Base-by-base conservation (phyloP, 352 stramenopile genomes). In the Blastocystis sp. region DNA sequence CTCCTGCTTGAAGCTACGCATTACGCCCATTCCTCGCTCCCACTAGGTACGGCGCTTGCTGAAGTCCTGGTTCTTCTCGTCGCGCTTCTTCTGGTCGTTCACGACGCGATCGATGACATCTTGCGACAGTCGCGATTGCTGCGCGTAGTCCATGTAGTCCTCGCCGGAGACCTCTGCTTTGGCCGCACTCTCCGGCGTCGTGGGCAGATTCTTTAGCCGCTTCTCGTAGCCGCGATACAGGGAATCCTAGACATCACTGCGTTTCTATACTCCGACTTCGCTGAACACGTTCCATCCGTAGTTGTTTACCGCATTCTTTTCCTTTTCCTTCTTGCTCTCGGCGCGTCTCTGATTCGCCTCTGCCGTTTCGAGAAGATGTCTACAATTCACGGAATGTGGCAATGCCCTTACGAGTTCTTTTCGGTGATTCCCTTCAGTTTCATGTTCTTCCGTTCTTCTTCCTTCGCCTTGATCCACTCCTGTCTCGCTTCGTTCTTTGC, bases 1-100 rank as follows among this genome's bases (percentile, higher is more conserved):
- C 89, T 97, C 95, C 81, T 92, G 94, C 28, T 96, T 94, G 89
- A 89, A 48, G 43, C 64, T 84, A 84, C 38, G 45, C 45, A 28
- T 84, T n/a, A 84, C 24, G 2, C 28, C 34, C n/a, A 19, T 28
- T 7, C 11, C 17, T 6, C 24, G 24, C 38, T 60, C 74, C 10
- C 45, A 64, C 74, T 68, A 88, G 28, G 78, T 88, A 21, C 68
- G 45, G n/a, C 78, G 61, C 28, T 88, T 88, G 54, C 78, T 88
- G 45, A 88, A 88, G 2, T 63, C 6, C 24, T 40, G 57, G 43
- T 76, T 28, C 34, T 88, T 88, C 48, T 88, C 78, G 38, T 88
- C 63, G 9, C 45, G 42, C 68, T 64, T 66, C 54, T 88, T 76
- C 57, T 88, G 68, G 2, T 76, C 64, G 21, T 52, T 52, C 19